phyloP scores from a whole-genome alignment of 2,329 filamentous ascomycete species.

The Aureobasidium lini region DNA sequence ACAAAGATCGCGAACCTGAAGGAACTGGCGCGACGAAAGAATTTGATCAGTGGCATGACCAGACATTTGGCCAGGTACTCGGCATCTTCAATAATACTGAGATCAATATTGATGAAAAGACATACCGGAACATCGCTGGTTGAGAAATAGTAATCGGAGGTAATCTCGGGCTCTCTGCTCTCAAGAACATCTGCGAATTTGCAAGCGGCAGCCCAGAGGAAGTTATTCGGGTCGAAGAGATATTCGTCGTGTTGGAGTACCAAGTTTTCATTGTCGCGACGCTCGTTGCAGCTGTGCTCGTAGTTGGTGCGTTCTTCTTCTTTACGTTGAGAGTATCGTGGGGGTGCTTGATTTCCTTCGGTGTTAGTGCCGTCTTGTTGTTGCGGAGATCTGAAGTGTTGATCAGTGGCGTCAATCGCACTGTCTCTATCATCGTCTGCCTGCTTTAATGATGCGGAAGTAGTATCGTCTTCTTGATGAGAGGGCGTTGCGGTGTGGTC shows the following conservation, averaged over 20 bases:
- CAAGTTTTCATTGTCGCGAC: neutral
- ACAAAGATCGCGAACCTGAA: neutral
- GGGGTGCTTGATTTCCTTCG: neutral
- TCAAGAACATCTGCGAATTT: neutral
- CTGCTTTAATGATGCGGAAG: neutral
- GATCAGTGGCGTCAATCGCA: neutral
- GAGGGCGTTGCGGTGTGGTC: too few species aligned
- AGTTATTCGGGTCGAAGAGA: neutral
- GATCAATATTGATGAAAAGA: neutral
- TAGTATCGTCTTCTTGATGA: too few species aligned
- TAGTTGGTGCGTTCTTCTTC: neutral
- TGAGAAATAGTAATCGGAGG: neutral
- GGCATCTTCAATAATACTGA: neutral
- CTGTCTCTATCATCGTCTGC: neutral
- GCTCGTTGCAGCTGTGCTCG: neutral
- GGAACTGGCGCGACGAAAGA: neutral
- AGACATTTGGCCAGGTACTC: neutral
- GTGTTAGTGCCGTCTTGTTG: neutral
- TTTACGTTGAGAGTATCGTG: neutral
- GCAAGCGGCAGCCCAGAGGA: neutral
- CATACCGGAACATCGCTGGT: neutral
- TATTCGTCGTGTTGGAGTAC: neutral
- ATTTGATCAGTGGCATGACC: neutral
- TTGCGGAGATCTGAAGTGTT: too few species aligned
- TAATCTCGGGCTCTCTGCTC: neutral